These are phyloP conservation scores for Acanthamoeba royreba DNA, from an alignment of 208 protist species.

Conservation along the genomic window DNA sequence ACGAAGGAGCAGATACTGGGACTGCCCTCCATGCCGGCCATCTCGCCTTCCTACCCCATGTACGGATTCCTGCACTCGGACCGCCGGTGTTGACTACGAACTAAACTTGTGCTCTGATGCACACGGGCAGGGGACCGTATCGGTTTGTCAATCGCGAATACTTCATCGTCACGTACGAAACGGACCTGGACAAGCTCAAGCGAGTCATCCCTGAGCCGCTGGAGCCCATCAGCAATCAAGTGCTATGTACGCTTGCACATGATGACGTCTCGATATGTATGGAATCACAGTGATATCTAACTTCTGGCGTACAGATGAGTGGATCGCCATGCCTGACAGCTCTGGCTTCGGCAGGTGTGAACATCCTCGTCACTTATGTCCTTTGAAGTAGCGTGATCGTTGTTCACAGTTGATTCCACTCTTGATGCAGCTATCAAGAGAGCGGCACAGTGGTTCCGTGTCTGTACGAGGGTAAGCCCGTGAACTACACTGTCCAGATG, in stretches of 20 bases:
- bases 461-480: not conserved
- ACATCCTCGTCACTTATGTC: not conserved
- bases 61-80: no score
- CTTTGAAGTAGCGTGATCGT: not conserved
- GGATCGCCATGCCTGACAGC: constrained; percentile 41
- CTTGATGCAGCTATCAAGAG: not conserved
- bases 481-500: constrained; percentile 42
- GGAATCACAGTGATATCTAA: not conserved
- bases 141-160: not conserved
- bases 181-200: not conserved
- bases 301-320: not conserved
- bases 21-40: constrained; percentile 12
- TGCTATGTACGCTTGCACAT: not conserved
- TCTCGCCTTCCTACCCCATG: constrained; percentile 27
- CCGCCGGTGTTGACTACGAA: no score
- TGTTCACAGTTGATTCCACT: no score
- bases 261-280: not conserved
- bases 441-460: not conserved
- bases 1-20: not conserved
- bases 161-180: constrained; percentile 31
- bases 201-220: not conserved
- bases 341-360: constrained; percentile 10
- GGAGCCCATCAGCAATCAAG: not conserved
- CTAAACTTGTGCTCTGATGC: no score
- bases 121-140: not conserved